Evolutionary conservation across 371 early-diverging fungal genomes (phyloP).

Genomic region (Mortierella sp.): DNA sequence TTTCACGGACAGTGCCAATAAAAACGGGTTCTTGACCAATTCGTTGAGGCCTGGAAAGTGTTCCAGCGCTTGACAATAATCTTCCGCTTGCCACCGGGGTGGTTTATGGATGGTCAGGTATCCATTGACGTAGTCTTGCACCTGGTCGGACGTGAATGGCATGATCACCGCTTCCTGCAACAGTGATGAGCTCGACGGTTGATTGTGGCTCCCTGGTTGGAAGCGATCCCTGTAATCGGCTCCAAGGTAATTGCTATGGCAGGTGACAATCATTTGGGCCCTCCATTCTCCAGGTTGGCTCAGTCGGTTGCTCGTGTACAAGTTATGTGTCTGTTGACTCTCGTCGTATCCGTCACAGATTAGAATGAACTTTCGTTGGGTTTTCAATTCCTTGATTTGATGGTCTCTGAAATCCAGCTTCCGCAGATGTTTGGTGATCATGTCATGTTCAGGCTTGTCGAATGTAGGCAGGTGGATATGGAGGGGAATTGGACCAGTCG

Average conservation of each 20-base stretch:
- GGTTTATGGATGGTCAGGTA: neutral
- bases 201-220: neutral
- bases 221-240: conserved; percentile 8
- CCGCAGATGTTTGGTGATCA: conserved; percentile 12
- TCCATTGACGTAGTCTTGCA: conserved; percentile 6
- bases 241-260: neutral
- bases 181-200: neutral
- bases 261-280: conserved; percentile 16
- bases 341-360: conserved; percentile 29
- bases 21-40: conserved; percentile 16
- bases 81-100: neutral
- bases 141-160: conserved; percentile 10
- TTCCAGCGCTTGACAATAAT: conserved; percentile 4
- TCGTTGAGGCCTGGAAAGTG: conserved; percentile 1
- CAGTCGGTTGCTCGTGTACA: conserved; percentile 4
- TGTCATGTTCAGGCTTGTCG: conserved; percentile 2
- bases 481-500: conserved; percentile 9
- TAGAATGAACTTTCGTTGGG: neutral
- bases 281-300: neutral
- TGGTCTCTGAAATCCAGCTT: neutral
- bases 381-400: conserved; percentile 10
- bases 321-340: neutral
- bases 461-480: conserved; percentile 12
- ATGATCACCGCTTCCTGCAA: conserved; percentile 12
- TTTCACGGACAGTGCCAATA: neutral